phyloP scores from a whole-genome alignment of 225 moss, liverwort and hornwort genomes.

The Neckera pumila region DNA sequence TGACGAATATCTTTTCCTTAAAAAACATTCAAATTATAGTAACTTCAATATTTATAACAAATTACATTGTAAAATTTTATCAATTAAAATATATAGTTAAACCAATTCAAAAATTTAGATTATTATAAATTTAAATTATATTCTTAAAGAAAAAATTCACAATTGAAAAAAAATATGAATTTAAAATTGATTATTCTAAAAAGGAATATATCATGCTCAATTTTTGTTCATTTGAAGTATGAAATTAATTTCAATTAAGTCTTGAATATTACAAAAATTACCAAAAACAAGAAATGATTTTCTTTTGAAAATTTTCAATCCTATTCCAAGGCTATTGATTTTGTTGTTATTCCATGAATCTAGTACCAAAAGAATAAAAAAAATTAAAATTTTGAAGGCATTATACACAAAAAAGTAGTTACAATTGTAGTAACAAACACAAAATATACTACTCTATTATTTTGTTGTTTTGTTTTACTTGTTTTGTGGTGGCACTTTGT shows the following conservation, averaged over 20 bases:
- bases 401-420: not conserved
- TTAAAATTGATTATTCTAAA: not conserved
- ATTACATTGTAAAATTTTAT: not conserved
- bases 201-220: too few relatives aligned
- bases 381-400: not conserved
- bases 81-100: not conserved
- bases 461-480: not conserved
- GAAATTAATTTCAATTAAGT: not conserved
- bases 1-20: accelerated
- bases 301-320: not conserved
- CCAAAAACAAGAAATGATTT: not conserved
- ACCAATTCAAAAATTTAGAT: not conserved
- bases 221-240: not conserved
- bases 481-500: not conserved
- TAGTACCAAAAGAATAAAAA: not conserved
- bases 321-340: not conserved
- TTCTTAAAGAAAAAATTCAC: too few relatives aligned
- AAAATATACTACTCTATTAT: not conserved
- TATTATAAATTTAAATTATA: not conserved
- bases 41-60: not conserved
- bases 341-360: not conserved
- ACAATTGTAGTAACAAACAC: not conserved
- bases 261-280: not conserved
- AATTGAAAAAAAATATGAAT: too few relatives aligned
- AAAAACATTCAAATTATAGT: too few relatives aligned